Conservation (phyloP, 1,284 basidiomycete genomes). For the Trametes pubescens region DNA sequence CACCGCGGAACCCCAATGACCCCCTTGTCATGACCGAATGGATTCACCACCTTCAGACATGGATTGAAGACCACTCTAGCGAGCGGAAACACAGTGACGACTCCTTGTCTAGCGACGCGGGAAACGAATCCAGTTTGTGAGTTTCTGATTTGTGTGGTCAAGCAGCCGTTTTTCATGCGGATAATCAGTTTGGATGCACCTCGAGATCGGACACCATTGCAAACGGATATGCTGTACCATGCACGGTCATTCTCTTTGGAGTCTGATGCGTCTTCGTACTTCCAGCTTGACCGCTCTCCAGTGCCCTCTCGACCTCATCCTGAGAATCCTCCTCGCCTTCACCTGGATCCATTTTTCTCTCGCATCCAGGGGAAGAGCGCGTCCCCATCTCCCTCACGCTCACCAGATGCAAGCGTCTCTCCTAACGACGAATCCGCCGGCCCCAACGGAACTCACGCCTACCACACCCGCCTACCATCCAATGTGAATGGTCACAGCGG, state of each 20-base stretch:
- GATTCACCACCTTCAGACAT: constrained; percentile 76
- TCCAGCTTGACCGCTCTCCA: constrained; percentile 42
- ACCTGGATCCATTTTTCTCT: constrained; percentile 56
- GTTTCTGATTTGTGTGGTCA: background rate
- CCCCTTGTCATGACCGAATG: constrained; percentile 69
- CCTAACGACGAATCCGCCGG: constrained; percentile 27
- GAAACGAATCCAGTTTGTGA: constrained; percentile 30
- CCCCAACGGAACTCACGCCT: constrained; percentile 30
- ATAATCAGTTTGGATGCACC: constrained; percentile 20
- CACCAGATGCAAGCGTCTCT: constrained; percentile 65
- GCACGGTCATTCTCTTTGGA: constrained; percentile 71
- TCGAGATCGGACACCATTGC: constrained; percentile 26
- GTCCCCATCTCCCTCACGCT: constrained; percentile 57
- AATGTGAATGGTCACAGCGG: constrained; percentile 40
- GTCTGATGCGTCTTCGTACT: constrained; percentile 62
- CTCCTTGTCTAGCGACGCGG: constrained; percentile 31
- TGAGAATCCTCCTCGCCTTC: constrained; percentile 60
- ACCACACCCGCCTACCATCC: constrained; percentile 69
- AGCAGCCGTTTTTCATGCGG: no score
- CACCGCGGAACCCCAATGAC: constrained; percentile 53
- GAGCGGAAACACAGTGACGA: constrained; percentile 45
- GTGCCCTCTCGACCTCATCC: constrained; percentile 30
- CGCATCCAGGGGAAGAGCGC: constrained; percentile 41
- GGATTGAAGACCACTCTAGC: constrained; percentile 67
- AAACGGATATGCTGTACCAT: constrained; percentile 46